A percentile compares a stretch with the other conserved stretches of the same genome.
These are phyloP conservation scores for Fonsecaea nubica DNA, from an alignment of 2,329 filamentous ascomycete genomes.

Conservation along the genomic window DNA sequence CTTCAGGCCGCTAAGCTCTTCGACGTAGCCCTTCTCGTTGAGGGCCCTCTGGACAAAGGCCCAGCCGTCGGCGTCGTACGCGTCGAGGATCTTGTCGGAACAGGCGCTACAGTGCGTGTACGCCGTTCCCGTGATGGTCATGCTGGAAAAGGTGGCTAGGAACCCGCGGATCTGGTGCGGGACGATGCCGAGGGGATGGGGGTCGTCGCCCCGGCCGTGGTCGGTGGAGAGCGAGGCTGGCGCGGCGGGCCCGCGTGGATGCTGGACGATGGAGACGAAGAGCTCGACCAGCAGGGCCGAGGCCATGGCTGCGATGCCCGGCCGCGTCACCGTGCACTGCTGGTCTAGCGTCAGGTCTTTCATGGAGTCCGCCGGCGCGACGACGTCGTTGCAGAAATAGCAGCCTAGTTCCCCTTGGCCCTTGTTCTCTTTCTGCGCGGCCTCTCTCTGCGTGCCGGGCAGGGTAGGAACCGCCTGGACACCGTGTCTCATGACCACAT, in stretches of 20 bases:
- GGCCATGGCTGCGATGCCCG: slow-evolving; percentile 88
- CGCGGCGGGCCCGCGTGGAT: slow-evolving; percentile 64
- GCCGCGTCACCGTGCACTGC: slow-evolving; percentile 95
- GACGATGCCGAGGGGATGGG: slow-evolving; percentile 59
- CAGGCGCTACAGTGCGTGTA: slow-evolving; percentile 70
- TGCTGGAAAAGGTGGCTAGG: slow-evolving; percentile 64
- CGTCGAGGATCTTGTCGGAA: slow-evolving; percentile 60
- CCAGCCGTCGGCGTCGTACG: slow-evolving; percentile 64
- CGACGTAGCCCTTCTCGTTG: slow-evolving; percentile 67
- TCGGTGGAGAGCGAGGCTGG: slow-evolving; percentile 42
- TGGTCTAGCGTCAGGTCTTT: slow-evolving; percentile 96
- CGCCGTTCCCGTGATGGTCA: slow-evolving; percentile 62
- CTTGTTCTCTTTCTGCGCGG: background rate
- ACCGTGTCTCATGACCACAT: slow-evolving; percentile 96
- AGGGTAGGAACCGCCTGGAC: slow-evolving; percentile 59
- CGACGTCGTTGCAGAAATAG: slow-evolving; percentile 98
- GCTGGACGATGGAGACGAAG: slow-evolving; percentile 84
- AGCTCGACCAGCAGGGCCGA: slow-evolving; percentile 91
- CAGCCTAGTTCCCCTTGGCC: slow-evolving; percentile 68
- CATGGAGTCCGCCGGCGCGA: slow-evolving; percentile 87
- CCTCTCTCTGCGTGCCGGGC: background rate
- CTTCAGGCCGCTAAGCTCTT: slow-evolving; percentile 66
- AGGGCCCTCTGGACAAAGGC: slow-evolving; percentile 65
- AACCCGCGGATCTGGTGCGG: slow-evolving; percentile 70
- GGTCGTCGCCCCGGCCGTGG: slow-evolving; percentile 35